Evolutionary conservation across 805 yeast genomes (phyloP).

Genomic region (Cyberlindnera nakhonratchasimensis): DNA sequence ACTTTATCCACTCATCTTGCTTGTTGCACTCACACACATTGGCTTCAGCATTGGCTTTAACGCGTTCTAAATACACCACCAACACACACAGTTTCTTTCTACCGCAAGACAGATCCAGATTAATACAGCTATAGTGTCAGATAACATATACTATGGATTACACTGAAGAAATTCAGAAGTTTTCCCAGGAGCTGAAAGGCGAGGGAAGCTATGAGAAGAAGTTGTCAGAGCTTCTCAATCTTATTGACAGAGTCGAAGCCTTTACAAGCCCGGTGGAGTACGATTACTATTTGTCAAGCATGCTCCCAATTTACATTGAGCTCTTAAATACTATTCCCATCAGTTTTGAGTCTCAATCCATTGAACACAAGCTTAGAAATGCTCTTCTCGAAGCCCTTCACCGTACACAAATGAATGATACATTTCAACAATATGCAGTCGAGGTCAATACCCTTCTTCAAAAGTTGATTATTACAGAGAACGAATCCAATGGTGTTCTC

Average conservation of each 20-base stretch:
- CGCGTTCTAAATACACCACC: neutral
- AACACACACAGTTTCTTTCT: neutral
- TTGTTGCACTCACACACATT: too few species aligned
- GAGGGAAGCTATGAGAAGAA: conserved; percentile 55
- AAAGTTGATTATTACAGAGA: conserved; percentile 64
- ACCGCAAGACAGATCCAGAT: neutral
- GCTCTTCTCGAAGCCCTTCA: conserved; percentile 75
- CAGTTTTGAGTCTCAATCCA: conserved; percentile 60
- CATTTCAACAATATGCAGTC: conserved; percentile 66
- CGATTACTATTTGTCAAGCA: conserved; percentile 63
- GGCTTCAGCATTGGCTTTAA: neutral
- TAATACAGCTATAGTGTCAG: too few species aligned
- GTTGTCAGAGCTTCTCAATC: conserved; percentile 71
- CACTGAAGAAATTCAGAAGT: conserved; percentile 56
- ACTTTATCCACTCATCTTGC: too few species aligned
- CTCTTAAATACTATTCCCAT: conserved; percentile 67
- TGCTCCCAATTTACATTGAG: conserved; percentile 67
- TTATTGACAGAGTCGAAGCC: conserved; percentile 82
- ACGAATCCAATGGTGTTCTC: conserved; percentile 92
- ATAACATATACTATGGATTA: conserved; percentile 39
- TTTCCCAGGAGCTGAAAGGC: conserved; percentile 58
- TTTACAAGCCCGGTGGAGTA: conserved; percentile 80
- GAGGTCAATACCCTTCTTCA: conserved; percentile 58
- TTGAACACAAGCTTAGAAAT: conserved; percentile 76
- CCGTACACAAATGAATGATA: conserved; percentile 78